Conservation (phyloP, 495 filamentous ascomycete genomes). For the Stereocaulon alpinum region DNA sequence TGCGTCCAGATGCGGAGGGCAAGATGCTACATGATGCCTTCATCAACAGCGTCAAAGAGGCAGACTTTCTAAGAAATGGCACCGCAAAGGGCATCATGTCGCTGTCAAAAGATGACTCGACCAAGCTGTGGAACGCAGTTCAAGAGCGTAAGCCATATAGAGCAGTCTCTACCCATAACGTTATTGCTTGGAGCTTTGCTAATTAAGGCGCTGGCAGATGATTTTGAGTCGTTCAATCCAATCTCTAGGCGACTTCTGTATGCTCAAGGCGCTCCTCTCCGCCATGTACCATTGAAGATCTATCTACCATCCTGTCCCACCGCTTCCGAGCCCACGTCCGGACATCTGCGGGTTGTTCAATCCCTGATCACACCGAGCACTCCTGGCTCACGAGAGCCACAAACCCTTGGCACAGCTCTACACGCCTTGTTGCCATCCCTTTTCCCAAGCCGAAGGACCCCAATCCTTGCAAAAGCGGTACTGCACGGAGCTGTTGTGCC, state of each 20-base stretch:
- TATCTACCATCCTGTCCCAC: constrained; percentile 68
- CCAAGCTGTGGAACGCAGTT: constrained; percentile 75
- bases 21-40: constrained; percentile 69
- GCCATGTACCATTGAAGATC: constrained; percentile 73
- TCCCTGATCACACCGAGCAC: constrained; percentile 48
- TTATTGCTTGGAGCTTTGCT: not conserved
- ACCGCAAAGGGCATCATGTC: constrained; percentile 90
- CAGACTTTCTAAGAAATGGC: constrained; percentile 84
- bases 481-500: constrained; percentile 81
- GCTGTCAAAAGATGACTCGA: constrained; percentile 78
- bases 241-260: constrained; percentile 74
- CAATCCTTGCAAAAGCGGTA: constrained; percentile 83
- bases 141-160: constrained; percentile 52
- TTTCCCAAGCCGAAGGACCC: constrained; percentile 77
- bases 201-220: constrained; percentile 41
- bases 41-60: constrained; percentile 92
- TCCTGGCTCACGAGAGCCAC: constrained; percentile 42
- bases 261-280: constrained; percentile 56
- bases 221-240: constrained; percentile 44
- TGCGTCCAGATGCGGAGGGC: constrained; percentile 51
- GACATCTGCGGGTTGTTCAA: constrained; percentile 59
- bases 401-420: constrained; percentile 77
- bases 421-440: constrained; percentile 65
- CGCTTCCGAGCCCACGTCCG: constrained; percentile 29
- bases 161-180: not conserved